Evolutionary conservation across 2,329 filamentous ascomycete genomes (phyloP).

Genomic region (Parafenestella ontariensis): DNA sequence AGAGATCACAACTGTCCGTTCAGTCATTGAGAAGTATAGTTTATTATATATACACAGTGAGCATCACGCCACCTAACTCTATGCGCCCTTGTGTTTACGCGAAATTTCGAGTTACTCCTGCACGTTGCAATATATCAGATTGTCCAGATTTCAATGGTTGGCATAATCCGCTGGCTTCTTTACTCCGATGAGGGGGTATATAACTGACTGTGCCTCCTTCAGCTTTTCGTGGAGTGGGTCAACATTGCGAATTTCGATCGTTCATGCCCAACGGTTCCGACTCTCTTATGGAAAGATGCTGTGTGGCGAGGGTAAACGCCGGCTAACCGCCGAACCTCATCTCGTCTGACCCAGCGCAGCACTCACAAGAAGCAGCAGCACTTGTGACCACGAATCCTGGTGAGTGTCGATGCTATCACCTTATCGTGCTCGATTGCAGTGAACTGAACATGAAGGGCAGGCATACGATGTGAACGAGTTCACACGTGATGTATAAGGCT

Average conservation of each 20-base stretch:
- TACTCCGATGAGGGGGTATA: background rate
- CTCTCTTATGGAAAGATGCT: background rate
- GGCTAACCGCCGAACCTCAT: background rate
- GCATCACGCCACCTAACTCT: no score
- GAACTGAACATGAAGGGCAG: no score
- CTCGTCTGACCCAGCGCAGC: background rate
- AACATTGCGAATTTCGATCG: background rate
- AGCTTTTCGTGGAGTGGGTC: background rate
- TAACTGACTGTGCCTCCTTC: background rate
- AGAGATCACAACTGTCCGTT: no score
- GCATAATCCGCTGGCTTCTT: background rate
- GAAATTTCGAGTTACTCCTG: no score
- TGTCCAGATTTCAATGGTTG: background rate
- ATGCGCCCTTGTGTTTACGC: no score
- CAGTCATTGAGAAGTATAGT: no score
- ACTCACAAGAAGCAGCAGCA: background rate
- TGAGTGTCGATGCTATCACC: no score
- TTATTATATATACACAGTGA: no score
- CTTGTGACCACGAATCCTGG: no score
- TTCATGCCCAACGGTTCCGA: background rate
- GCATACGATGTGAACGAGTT: no score
- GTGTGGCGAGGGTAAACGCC: background rate
- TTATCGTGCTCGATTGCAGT: no score
- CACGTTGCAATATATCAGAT: no score
- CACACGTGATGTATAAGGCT: background rate